Evolutionary conservation across 495 filamentous ascomycete species (phyloP), one percentile per base, ranked within the genome.

Genomic region (Acidomyces sp.): DNA sequence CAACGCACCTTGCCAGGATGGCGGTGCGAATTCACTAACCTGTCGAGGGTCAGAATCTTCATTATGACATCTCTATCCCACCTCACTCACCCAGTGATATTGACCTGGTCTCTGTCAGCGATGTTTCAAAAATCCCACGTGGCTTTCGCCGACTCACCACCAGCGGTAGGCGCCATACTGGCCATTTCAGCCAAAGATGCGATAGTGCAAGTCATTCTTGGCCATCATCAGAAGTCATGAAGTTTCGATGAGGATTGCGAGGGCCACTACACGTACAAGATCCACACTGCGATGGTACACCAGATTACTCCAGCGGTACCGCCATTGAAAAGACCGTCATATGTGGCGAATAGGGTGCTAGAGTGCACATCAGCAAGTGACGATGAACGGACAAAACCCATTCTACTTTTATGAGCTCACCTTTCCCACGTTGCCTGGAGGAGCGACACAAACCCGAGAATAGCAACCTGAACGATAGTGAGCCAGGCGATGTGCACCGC

Each of bases 21-120:
- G 46, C 2, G 67, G 60, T 0, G 68, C 64, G 5, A 72, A 48
- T 57, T 68, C 66, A 1, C 61, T 60, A 6, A 58, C 56, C 56
- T 43, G 19, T 2, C 3, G n/a, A n/a, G n/a, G n/a, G n/a, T n/a
- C n/a, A n/a, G n/a, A n/a, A 25, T 7, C n/a, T 20, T 19, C n/a
- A 2, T 15, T 3, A 26, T 23, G 19, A 25, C 9, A 10, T 7
- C 4, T 3, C 12, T 18, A 15, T 15, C 10, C 27, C 3, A n/a
- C 3, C 3, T 26, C 21, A 23, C 35, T 16, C 16, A 37, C 59
- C 67, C 66, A 71, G 37, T 71, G 67, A 32, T 71, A 71, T 41
- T 71, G 67, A 3, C 67, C 65, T 33, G 4, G 5, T 6, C 21
- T 9, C 21, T 9, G 21, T 13, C 18, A 13, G 32, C 7, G 7